Conservation (phyloP, 352 stramenopile species). For the Pythium dissotocum region DNA sequence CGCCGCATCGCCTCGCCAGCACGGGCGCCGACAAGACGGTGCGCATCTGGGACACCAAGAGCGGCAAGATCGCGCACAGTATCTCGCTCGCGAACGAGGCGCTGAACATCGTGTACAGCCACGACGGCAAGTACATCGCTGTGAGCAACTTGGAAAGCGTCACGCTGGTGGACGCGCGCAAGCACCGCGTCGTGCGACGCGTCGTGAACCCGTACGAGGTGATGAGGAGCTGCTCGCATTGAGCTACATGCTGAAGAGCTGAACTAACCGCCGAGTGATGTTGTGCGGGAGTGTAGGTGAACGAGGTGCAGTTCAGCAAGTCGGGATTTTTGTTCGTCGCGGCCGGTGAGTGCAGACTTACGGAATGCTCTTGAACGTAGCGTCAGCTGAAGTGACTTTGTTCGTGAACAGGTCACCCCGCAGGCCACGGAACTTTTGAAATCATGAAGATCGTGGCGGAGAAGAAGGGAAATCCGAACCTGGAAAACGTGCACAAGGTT, state of each 20-base stretch:
- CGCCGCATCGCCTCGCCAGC: conserved; percentile 59
- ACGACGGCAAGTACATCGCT: conserved; percentile 81
- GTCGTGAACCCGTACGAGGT: conserved; percentile 83
- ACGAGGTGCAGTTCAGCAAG: conserved; percentile 85
- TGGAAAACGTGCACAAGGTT: conserved; percentile 85
- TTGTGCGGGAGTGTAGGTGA: conserved; percentile 32
- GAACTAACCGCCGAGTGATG: background rate
- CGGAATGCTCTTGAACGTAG: background rate
- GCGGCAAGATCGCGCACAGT: conserved; percentile 71
- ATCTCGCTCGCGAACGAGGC: conserved; percentile 74
- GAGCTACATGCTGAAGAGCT: background rate
- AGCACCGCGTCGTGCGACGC: conserved; percentile 72
- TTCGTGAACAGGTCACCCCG: conserved; percentile 46
- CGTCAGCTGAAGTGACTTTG: background rate
- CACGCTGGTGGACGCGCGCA: conserved; percentile 81
- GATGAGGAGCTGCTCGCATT: background rate
- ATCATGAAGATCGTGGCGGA: conserved; percentile 79
- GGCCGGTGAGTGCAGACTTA: conserved; percentile 33
- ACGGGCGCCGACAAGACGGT: conserved; percentile 81
- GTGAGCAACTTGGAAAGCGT: conserved; percentile 76
- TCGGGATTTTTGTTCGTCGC: conserved; percentile 79
- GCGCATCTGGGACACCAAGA: conserved; percentile 84
- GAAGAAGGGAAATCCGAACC: conserved; percentile 78
- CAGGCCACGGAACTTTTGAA: conserved; percentile 79
- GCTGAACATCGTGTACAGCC: conserved; percentile 79